Evolutionary conservation across 225 moss, liverwort and hornwort genomes (phyloP).

Genomic region (Pseudoscleropodium purum): DNA sequence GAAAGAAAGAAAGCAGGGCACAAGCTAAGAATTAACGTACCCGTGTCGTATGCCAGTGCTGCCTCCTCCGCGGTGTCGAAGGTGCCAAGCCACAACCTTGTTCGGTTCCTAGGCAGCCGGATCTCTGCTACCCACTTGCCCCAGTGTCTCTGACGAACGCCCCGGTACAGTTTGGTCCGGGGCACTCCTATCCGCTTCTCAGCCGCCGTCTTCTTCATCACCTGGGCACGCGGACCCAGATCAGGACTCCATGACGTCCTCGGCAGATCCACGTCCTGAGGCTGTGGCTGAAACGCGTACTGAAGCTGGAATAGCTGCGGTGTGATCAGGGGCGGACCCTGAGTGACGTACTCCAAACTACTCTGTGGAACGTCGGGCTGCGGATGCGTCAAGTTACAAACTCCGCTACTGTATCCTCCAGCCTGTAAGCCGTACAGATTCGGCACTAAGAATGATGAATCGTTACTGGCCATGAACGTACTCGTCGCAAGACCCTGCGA

Average conservation of each 20-base stretch:
- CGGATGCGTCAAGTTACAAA: neutral
- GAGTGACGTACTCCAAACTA: neutral
- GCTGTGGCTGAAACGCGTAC: slow-evolving; percentile 21
- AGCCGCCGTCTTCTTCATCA: slow-evolving; percentile 41
- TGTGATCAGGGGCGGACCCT: neutral
- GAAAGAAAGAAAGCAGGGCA: accelerated
- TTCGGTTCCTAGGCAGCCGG: slow-evolving; percentile 67
- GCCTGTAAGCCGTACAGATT: neutral
- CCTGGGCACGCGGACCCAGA: slow-evolving; percentile 42
- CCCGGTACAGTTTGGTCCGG: slow-evolving; percentile 68
- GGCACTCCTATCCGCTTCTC: slow-evolving; percentile 63
- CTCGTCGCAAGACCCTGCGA: slow-evolving; percentile 13
- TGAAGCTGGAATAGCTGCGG: slow-evolving; percentile 6
- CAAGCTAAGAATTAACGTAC: neutral
- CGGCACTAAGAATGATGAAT: neutral
- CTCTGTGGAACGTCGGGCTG: neutral
- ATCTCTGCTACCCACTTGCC: slow-evolving; percentile 97
- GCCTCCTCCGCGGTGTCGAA: slow-evolving; percentile 93
- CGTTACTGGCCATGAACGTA: neutral
- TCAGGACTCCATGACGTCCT: slow-evolving; percentile 40
- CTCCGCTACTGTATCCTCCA: neutral
- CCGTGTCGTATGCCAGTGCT: slow-evolving; percentile 72
- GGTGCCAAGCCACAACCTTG: slow-evolving; percentile 80
- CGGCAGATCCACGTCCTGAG: slow-evolving; percentile 17
- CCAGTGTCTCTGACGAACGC: slow-evolving; percentile 90